Conservation (phyloP, 106 monocot species). For the Gastrodia elata region DNA sequence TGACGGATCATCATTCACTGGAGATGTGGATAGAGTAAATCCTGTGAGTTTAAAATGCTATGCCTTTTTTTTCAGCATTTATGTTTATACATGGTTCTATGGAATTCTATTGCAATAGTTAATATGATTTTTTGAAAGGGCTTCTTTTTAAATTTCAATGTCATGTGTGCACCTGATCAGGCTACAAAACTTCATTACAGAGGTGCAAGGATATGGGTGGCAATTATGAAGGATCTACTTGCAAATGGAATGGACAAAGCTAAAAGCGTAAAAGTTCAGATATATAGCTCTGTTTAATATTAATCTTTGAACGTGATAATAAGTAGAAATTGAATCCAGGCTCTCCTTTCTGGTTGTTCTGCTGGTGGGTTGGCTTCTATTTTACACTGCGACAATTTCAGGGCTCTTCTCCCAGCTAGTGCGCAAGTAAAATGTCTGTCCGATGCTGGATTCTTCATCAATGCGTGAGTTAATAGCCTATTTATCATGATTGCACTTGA, state of each 20-base stretch:
- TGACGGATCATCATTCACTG: constrained; percentile 93
- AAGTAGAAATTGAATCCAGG: constrained; percentile 22
- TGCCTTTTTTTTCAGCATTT: neutral
- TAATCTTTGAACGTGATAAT: neutral
- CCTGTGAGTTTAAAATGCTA: constrained; percentile 35
- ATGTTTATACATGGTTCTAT: neutral
- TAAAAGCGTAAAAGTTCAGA: constrained; percentile 35
- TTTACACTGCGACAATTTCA: constrained; percentile 58
- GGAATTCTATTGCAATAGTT: neutral
- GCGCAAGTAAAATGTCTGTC: constrained; percentile 61
- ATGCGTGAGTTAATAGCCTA: constrained; percentile 33
- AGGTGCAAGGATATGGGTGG: constrained; percentile 75
- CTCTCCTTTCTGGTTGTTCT: constrained; percentile 63
- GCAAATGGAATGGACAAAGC: constrained; percentile 76
- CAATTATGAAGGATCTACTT: constrained; percentile 71
- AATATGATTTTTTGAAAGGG: neutral
- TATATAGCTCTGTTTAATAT: neutral
- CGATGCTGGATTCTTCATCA: constrained; percentile 75
- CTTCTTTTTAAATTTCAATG: neutral
- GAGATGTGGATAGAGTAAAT: constrained; percentile 74
- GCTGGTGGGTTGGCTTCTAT: constrained; percentile 66
- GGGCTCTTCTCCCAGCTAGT: constrained; percentile 33
- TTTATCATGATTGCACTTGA: neutral
- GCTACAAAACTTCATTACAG: constrained; percentile 66
- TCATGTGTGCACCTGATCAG: constrained; percentile 12